Evolutionary conservation across 306 rosid genomes (phyloP), one percentile per base, ranked within the genome.

Genomic region (Arachis hypogaea): DNA sequence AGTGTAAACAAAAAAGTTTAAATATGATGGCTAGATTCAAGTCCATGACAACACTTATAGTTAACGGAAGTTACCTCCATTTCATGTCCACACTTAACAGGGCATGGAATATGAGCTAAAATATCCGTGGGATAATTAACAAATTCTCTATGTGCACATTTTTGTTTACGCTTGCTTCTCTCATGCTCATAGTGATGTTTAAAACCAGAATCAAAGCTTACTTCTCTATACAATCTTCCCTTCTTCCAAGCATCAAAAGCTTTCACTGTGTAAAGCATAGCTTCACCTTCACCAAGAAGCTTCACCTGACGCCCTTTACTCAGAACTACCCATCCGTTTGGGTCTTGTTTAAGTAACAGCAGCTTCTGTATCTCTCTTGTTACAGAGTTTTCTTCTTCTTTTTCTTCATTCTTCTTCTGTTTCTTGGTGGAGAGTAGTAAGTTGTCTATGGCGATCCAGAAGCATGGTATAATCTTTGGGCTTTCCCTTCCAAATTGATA

Each of bases 371-470:
- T 67, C 45, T 78, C 78, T n/a, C 29, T 45, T 7, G 71, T 45
- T 10, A 69, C 52, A 0, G 78, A 33, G 41, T 78, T 78, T 16
- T 11, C 0, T 7, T 22, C 29, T 51, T 51, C 11, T 1, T 64
- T 63, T 9, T 1, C 11, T 36, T 62, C 52, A 16, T 51, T 73
- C 12, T 2, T 63, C 57, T 2, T 47, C 42, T 5, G 54, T 11
- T 28, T 64, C 50, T 28, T 71, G 78, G 57, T 65, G 0, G 66
- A 62, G 9, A 22, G 28, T 22, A 71, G 71, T 72, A 72, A n/a
- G 56, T 41, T 65, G 73, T 78, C 82, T 7, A 78, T 60, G n/a
- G 60, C 52, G 3, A 66, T 51, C 82, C 82, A 78, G 49, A 78
- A 78, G 45, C 62, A 49, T 0, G 59, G 54, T 8, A 65, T 63